Evolutionary conservation across 495 filamentous ascomycete genomes (phyloP).

Genomic region (Xylaria scruposa): DNA sequence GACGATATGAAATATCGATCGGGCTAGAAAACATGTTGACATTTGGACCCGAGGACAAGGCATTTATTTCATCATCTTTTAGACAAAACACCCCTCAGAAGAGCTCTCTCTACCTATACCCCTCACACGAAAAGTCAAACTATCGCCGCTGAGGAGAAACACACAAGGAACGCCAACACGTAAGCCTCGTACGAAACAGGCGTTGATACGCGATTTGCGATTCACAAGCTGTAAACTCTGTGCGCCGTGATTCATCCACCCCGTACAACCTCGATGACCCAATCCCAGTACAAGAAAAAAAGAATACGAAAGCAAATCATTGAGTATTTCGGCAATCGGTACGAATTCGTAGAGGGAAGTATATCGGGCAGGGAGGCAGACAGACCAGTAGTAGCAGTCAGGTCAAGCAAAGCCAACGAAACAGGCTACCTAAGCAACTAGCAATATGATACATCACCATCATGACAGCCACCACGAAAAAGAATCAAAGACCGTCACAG

Average conservation of each 20-base stretch:
- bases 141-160: not conserved
- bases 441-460: not conserved
- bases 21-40: not conserved
- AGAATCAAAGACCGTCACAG: not conserved
- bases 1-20: not conserved
- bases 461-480: not conserved
- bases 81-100: not conserved
- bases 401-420: not conserved
- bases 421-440: not conserved
- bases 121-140: not conserved
- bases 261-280: too few relatives aligned
- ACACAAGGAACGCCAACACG: not conserved
- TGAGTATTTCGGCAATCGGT: not conserved
- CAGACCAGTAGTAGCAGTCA: not conserved
- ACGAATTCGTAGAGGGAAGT: not conserved
- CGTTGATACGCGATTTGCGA: not conserved
- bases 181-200: not conserved
- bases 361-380: not conserved
- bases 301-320: too few relatives aligned
- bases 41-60: not conserved
- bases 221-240: not conserved
- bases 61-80: not conserved
- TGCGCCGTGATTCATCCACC: too few relatives aligned
- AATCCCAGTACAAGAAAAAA: too few relatives aligned
- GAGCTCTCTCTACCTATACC: too few relatives aligned